phyloP scores from a whole-genome alignment of 768 basidiomycete species.

The Suillus subalutaceus region DNA sequence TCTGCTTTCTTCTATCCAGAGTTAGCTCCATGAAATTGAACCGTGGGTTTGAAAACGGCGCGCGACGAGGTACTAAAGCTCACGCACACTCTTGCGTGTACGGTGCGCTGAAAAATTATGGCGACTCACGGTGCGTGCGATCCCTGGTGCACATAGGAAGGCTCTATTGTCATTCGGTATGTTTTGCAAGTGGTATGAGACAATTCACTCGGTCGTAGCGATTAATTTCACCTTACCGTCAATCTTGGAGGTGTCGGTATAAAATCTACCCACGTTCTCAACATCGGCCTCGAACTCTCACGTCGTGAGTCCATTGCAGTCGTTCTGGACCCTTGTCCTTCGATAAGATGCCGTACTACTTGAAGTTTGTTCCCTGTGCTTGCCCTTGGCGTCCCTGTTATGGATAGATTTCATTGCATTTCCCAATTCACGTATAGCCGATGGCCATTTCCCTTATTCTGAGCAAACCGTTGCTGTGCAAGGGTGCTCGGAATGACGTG shows the following conservation, averaged over 20 bases:
- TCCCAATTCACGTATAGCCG: neutral
- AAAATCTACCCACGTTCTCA: conserved; percentile 2
- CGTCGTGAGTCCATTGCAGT: neutral
- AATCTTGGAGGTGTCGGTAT: neutral
- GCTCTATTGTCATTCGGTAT: neutral
- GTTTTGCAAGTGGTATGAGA: neutral
- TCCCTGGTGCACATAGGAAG: neutral
- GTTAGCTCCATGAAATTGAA: neutral
- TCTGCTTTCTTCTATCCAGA: neutral
- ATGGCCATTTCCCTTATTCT: neutral
- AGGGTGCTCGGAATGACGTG: neutral
- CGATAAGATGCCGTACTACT: no score
- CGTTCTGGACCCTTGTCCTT: neutral
- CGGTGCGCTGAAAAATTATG: neutral
- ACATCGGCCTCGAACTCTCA: neutral
- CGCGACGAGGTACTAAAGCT: neutral
- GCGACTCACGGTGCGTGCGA: conserved; percentile 1
- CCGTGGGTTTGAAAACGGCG: neutral
- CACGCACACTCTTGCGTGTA: neutral
- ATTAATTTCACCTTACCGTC: neutral
- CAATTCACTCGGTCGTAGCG: neutral
- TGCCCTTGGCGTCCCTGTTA: neutral
- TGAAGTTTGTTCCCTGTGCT: neutral
- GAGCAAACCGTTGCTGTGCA: neutral
- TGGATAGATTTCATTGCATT: neutral